Conservation (phyloP, 2,329 filamentous ascomycete genomes). For the Claviceps lovelessii region DNA sequence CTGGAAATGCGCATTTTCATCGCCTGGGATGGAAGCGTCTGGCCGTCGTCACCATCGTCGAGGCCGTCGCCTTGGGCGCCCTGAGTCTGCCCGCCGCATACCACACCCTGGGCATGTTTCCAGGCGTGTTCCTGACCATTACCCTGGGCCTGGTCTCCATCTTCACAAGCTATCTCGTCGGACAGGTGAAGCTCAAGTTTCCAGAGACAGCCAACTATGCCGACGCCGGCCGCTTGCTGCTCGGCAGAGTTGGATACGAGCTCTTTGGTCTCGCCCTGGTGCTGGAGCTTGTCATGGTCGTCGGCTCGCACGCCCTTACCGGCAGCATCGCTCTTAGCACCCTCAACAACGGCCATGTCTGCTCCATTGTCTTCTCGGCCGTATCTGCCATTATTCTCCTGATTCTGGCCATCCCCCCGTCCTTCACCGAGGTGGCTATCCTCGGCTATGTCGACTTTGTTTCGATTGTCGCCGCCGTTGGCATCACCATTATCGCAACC, state of each 20-base stretch:
- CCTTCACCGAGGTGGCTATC: slow-evolving; percentile 34
- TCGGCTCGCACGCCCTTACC: slow-evolving; percentile 50
- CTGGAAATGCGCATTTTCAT: slow-evolving; percentile 35
- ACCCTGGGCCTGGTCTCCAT: slow-evolving; percentile 30
- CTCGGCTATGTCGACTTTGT: slow-evolving; percentile 41
- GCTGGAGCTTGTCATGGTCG: slow-evolving; percentile 51
- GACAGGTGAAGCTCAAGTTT: slow-evolving; percentile 38
- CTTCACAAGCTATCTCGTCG: slow-evolving; percentile 32
- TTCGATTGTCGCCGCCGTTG: slow-evolving; percentile 48
- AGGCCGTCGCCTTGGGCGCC: slow-evolving; percentile 40
- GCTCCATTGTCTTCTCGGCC: slow-evolving; percentile 30
- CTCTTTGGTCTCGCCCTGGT: slow-evolving; percentile 54
- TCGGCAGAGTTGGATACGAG: slow-evolving; percentile 46
- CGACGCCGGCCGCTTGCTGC: slow-evolving; percentile 49
- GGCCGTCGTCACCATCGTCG: slow-evolving; percentile 40
- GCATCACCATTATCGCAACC: slow-evolving; percentile 52
- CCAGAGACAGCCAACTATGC: slow-evolving; percentile 50
- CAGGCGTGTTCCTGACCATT: slow-evolving; percentile 25
- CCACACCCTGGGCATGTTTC: slow-evolving; percentile 38
- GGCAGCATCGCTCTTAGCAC: slow-evolving; percentile 55
- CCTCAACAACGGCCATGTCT: slow-evolving; percentile 39
- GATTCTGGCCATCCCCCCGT: slow-evolving; percentile 31
- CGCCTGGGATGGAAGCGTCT: slow-evolving; percentile 43
- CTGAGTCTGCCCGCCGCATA: slow-evolving; percentile 39
- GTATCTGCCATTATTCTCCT: slow-evolving; percentile 32